These are phyloP conservation scores for Carpinus viminea DNA, from an alignment of 306 rosid species.

Conservation along the genomic window DNA sequence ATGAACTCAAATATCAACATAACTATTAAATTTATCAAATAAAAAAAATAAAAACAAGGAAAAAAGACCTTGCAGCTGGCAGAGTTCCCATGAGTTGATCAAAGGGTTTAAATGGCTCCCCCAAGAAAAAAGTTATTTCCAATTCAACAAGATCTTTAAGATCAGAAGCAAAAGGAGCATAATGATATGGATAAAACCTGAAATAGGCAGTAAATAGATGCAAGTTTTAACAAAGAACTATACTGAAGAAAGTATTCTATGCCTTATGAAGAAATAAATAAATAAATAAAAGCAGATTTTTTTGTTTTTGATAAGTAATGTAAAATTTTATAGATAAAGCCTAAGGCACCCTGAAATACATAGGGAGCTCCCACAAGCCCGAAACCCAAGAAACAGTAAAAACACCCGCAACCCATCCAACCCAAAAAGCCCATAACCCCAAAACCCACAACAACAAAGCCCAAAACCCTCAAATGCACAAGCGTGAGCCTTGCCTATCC, in stretches of 20 bases:
- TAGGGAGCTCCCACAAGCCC: too few species aligned
- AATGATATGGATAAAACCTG: conserved; percentile 98
- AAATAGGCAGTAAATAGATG: conserved; percentile 29
- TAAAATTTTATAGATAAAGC: too few species aligned
- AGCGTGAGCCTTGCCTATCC: too few species aligned
- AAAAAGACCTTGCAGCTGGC: conserved; percentile 82
- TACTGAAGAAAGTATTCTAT: not conserved
- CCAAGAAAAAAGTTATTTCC: conserved; percentile 86
- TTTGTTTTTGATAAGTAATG: too few species aligned
- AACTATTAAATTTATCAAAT: conserved; percentile 20
- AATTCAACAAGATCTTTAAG: conserved; percentile 72
- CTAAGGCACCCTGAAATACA: too few species aligned
- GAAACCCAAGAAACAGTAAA: too few species aligned
- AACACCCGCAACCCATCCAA: too few species aligned
- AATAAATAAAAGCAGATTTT: not conserved
- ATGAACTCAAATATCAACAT: conserved; percentile 15
- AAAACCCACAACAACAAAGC: too few species aligned
- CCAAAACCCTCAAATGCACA: too few species aligned
- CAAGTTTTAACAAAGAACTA: conserved; percentile 24
- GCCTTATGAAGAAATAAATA: not conserved
- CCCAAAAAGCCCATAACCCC: too few species aligned
- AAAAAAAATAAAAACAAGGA: conserved; percentile 5
- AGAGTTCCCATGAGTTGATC: conserved; percentile 99
- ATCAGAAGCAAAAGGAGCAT: conserved; percentile 99
- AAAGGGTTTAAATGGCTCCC: conserved; percentile 91